Evolutionary conservation across 257 asterid species (phyloP).

Genomic region (Solanum dulcamara): DNA sequence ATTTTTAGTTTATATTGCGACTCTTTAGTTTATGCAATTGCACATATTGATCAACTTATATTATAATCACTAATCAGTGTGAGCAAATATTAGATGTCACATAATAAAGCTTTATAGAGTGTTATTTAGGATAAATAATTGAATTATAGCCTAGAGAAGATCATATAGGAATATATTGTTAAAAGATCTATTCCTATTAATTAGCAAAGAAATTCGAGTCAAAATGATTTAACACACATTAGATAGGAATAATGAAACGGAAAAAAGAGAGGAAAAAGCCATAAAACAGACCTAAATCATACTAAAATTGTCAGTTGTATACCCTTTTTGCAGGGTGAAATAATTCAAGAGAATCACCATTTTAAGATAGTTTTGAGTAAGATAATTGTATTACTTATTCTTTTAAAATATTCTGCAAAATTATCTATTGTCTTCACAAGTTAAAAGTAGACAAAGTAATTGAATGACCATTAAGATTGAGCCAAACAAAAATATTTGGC

Average conservation of each 20-base stretch:
- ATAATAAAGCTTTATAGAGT: background rate
- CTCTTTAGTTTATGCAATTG: background rate
- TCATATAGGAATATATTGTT: background rate
- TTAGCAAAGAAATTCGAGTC: background rate
- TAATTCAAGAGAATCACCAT: background rate
- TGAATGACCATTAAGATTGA: background rate
- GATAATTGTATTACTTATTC: background rate
- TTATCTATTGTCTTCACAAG: background rate
- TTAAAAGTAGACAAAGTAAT: background rate
- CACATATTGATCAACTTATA: background rate
- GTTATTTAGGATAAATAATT: background rate
- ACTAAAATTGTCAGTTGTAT: background rate
- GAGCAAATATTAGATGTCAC: background rate
- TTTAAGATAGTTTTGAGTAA: background rate
- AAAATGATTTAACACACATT: background rate
- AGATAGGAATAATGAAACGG: background rate
- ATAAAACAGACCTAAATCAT: background rate
- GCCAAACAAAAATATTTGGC: background rate
- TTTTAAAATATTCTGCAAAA: too few relatives aligned
- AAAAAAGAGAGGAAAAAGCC: background rate
- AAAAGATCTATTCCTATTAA: background rate
- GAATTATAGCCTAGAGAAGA: background rate
- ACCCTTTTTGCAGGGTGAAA: background rate
- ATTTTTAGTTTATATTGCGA: background rate
- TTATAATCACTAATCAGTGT: background rate